These are phyloP conservation scores for Elongisporangium undulatum DNA, from an alignment of 352 stramenopile species.

Conservation along the genomic window DNA sequence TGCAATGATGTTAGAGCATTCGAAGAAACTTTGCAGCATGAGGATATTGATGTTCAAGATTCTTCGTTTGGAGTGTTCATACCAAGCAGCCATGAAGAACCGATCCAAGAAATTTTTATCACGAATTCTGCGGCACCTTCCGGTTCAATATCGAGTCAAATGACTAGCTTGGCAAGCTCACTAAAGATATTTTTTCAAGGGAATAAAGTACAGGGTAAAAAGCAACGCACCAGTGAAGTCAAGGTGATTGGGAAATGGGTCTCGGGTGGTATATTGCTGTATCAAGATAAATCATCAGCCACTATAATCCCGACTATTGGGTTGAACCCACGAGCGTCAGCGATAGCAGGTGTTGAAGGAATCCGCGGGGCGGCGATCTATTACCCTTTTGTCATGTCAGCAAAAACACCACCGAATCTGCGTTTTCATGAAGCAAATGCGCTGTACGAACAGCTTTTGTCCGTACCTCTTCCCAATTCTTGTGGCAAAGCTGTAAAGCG, in stretches of 20 bases:
- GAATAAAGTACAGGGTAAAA: constrained; percentile 5
- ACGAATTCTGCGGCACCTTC: constrained; percentile 4
- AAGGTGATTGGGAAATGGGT: constrained; percentile 14
- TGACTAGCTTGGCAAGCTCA: constrained; percentile 9
- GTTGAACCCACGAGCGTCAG: constrained; percentile 2
- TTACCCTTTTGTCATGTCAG: not conserved
- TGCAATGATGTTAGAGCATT: not conserved
- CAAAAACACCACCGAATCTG: not conserved
- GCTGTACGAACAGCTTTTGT: not conserved
- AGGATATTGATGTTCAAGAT: constrained; percentile 3
- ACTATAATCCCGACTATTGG: constrained; percentile 18
- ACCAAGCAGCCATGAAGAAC: constrained; percentile 13
- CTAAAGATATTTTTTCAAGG: constrained; percentile 16
- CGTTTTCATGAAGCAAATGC: not conserved
- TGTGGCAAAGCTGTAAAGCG: constrained; percentile 9
- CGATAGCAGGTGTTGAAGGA: constrained; percentile 11
- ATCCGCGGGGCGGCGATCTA: not conserved
- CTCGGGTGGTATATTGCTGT: not conserved
- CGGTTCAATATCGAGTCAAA: constrained; percentile 7
- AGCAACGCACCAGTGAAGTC: not conserved
- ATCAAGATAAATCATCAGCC: constrained; percentile 8
- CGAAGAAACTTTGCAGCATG: not conserved
- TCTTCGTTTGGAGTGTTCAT: constrained; percentile 17
- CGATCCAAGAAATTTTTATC: constrained; percentile 32
- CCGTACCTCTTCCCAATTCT: not conserved